A percentile compares a stretch with the other conserved stretches of the same genome.
Conservation (phyloP, 169 alveolate species). For the Perkinsus olseni region DNA sequence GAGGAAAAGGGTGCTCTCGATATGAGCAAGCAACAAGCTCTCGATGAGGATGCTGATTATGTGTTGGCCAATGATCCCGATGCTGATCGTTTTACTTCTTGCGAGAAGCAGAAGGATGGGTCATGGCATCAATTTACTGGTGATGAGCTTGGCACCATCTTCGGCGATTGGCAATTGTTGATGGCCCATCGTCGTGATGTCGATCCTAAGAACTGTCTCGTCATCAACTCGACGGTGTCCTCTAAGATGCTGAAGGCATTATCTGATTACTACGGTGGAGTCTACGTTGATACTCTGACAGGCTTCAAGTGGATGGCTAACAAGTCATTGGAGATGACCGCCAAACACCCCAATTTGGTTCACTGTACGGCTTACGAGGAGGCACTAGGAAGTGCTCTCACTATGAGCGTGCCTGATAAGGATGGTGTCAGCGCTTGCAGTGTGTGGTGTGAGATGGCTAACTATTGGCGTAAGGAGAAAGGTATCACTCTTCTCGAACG, state of each 20-base stretch:
- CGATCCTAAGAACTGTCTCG: constrained; percentile 34
- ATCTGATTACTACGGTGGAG: constrained; percentile 38
- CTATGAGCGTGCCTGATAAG: constrained; percentile 42
- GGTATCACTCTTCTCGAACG: constrained; percentile 22
- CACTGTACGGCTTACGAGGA: constrained; percentile 38
- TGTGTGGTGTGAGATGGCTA: constrained; percentile 40
- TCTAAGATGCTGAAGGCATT: constrained; percentile 42
- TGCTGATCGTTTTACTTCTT: constrained; percentile 54
- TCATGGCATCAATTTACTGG: constrained; percentile 51
- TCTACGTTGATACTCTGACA: constrained; percentile 41
- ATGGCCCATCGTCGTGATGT: constrained; percentile 24
- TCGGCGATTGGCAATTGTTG: constrained; percentile 34
- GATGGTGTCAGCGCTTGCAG: constrained; percentile 54
- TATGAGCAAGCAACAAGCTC: constrained; percentile 39
- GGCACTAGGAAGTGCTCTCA: constrained; percentile 46
- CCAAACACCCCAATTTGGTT: constrained; percentile 29
- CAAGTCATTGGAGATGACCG: constrained; percentile 34
- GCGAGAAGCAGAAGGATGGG: constrained; percentile 41
- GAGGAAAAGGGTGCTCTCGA: constrained; percentile 49
- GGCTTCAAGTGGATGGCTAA: constrained; percentile 46
- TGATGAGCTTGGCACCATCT: constrained; percentile 48
- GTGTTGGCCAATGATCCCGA: constrained; percentile 61
- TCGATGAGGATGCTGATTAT: constrained; percentile 28
- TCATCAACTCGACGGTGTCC: constrained; percentile 46
- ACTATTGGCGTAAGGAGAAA: constrained; percentile 12